phyloP scores from a whole-genome alignment of 495 filamentous ascomycete genomes.

The Neurospora tetrasperma region DNA sequence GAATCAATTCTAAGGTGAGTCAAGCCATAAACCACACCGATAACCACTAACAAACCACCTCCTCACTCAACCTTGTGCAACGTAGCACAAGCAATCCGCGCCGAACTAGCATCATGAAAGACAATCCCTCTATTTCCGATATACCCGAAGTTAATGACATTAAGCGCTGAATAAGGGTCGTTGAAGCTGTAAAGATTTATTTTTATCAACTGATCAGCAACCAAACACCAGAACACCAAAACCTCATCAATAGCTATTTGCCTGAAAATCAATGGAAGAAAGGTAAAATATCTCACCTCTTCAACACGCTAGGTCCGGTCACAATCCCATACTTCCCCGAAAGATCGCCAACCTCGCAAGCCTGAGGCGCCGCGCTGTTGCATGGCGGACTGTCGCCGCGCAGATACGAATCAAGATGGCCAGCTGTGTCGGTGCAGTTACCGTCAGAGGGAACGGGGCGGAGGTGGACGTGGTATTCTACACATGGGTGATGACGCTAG shows the following conservation, averaged over 20 bases:
- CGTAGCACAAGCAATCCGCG: slow-evolving; percentile 58
- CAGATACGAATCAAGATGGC: slow-evolving; percentile 43
- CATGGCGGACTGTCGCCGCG: slow-evolving; percentile 57
- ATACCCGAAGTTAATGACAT: slow-evolving; percentile 47
- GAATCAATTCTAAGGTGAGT: neutral
- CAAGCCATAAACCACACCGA: neutral
- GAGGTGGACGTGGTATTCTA: slow-evolving; percentile 75
- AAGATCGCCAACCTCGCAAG: slow-evolving; percentile 74
- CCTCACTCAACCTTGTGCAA: slow-evolving; percentile 27
- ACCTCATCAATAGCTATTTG: too few relatives aligned
- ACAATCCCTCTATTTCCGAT: slow-evolving; percentile 68
- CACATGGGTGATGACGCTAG: too few relatives aligned
- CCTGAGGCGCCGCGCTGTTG: slow-evolving; percentile 47
- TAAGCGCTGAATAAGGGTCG: slow-evolving; percentile 57
- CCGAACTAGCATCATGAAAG: slow-evolving; percentile 56
- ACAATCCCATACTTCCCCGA: slow-evolving; percentile 71
- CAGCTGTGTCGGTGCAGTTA: slow-evolving; percentile 60
- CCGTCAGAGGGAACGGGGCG: slow-evolving; percentile 57
- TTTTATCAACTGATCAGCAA: slow-evolving; percentile 8
- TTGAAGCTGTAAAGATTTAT: slow-evolving; percentile 34
- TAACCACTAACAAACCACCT: neutral
- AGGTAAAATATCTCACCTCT: slow-evolving; percentile 12
- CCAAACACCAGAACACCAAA: too few relatives aligned
- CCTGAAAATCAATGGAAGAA: too few relatives aligned
- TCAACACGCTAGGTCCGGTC: slow-evolving; percentile 28